Percentiles rank a stretch among this genome's conserved stretches.
phyloP scores from a whole-genome alignment of 176 grass and related monocot genomes.

The Metroxylon sagu region DNA sequence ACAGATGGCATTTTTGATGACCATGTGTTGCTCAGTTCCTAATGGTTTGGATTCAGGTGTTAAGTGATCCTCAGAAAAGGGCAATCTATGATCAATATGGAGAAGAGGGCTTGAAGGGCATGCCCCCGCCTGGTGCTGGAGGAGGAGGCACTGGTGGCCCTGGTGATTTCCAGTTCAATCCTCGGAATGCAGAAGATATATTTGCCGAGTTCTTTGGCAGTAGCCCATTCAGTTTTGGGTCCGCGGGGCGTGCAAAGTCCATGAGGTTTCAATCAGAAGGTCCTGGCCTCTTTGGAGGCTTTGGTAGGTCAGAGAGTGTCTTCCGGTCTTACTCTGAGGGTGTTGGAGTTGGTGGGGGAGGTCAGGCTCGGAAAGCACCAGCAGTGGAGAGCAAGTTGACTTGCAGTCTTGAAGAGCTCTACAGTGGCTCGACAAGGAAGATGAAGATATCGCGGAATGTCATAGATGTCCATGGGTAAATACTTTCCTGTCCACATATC shows the following conservation, averaged over 20 bases:
- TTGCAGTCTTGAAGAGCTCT: slow-evolving; percentile 85
- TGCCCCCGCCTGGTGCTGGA: slow-evolving; percentile 54
- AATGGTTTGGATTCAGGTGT: slow-evolving; percentile 24
- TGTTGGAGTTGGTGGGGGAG: neutral
- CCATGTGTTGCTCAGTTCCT: neutral
- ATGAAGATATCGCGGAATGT: slow-evolving; percentile 64
- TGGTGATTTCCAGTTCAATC: slow-evolving; percentile 29
- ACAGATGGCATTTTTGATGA: neutral
- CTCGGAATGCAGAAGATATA: slow-evolving; percentile 48
- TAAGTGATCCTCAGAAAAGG: slow-evolving; percentile 62
- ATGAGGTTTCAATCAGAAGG: too few relatives aligned
- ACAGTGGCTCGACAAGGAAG: slow-evolving; percentile 61
- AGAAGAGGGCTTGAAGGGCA: slow-evolving; percentile 69
- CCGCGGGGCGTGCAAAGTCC: too few relatives aligned
- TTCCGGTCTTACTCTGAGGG: slow-evolving; percentile 16
- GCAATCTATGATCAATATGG: slow-evolving; percentile 63
- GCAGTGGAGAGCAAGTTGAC: slow-evolving; percentile 56
- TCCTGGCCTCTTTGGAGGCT: too few relatives aligned
- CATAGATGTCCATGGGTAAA: too few relatives aligned
- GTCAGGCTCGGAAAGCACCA: slow-evolving; percentile 1
- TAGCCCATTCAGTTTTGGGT: slow-evolving; percentile 32
- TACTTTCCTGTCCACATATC: too few relatives aligned
- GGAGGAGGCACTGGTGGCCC: slow-evolving; percentile 36
- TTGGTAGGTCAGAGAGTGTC: neutral
- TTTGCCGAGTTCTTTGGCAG: slow-evolving; percentile 77